Base-by-base conservation (phyloP, 2,329 filamentous ascomycete species). In the Thermothelomyces thermophilus region DNA sequence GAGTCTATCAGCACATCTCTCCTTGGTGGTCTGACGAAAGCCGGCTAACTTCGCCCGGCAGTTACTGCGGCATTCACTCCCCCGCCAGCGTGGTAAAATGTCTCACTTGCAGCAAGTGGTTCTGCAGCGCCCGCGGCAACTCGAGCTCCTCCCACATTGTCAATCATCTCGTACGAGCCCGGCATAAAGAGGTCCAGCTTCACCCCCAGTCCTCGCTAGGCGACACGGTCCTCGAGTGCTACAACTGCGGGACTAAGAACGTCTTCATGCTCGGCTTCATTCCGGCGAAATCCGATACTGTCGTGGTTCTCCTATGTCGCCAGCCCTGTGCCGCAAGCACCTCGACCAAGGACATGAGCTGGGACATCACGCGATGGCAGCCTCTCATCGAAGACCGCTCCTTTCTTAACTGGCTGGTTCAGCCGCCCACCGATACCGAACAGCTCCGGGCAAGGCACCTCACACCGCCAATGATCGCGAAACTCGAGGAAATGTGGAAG, bases 191-290 rank as follows among this genome's bases (percentile, higher is more conserved):
- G 72, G 93, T 98, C 46, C 91, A 96, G 68, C 82, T 98, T 48
- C 93, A 98, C 67, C 91, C 93, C 7, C 83, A 85, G 59, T 97
- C 93, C 16, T 84, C 90, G 7, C 82, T 98, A 10, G 93, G 93
- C 56, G 94, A 98, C 66, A 98, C 93, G 1, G 88, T 94, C 33
- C 79, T 98, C 55, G 93, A 98, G 73, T 98, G 93, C 72, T 98
- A 98, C 74, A 97, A 96, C 71, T 98, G 93, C 68, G 93, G 91
- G 41, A 96, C 89, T n/a, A 97, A 96, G 73, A 98, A 98, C 66
- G 91, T 96, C 42, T 98, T 98, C 61, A 76, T 97, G 31, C 83
- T 98, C 24, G 93, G 93, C 6, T 98, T 98, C 67, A 98, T 98
- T 60, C 94, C 93, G 9, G 93, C 93, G 50, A 98, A 98, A 67